phyloP scores from a whole-genome alignment of 140 eudicot genomes.

The Cichorium intybus region DNA sequence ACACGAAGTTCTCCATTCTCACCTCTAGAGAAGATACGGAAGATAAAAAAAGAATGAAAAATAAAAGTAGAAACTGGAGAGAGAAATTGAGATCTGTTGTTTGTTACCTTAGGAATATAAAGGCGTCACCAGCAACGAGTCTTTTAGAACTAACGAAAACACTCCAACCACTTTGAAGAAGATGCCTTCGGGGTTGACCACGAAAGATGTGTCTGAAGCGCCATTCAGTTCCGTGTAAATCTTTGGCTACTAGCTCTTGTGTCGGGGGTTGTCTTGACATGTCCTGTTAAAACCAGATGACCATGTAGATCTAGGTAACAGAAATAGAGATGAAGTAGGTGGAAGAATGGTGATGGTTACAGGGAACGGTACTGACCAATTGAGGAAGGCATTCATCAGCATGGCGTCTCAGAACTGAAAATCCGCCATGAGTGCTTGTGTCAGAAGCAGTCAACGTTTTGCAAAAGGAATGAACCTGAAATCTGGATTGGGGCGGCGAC shows the following conservation, averaged over 20 bases:
- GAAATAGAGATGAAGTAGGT: neutral
- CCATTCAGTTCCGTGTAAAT: slow-evolving; percentile 89
- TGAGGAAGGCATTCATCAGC: slow-evolving; percentile 99
- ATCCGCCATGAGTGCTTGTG: slow-evolving; percentile 99
- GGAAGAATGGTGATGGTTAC: neutral
- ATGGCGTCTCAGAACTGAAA: slow-evolving; percentile 94
- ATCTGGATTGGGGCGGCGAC: slow-evolving; percentile 55
- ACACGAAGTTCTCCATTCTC: slow-evolving; percentile 98
- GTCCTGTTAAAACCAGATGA: slow-evolving; percentile 49
- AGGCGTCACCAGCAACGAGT: slow-evolving; percentile 98
- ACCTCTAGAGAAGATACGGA: slow-evolving; percentile 50
- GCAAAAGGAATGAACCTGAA: slow-evolving; percentile 91
- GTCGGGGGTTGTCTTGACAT: slow-evolving; percentile 99
- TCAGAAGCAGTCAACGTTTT: slow-evolving; percentile 98
- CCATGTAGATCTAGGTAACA: slow-evolving; percentile 1
- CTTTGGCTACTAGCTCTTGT: slow-evolving; percentile 91
- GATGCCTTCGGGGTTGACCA: slow-evolving; percentile 96
- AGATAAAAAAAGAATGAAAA: neutral
- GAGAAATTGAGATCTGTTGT: neutral
- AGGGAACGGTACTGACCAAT: slow-evolving; percentile 49
- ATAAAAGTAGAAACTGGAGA: neutral
- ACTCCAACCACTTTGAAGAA: slow-evolving; percentile 99
- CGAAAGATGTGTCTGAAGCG: slow-evolving; percentile 93
- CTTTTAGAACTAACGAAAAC: slow-evolving; percentile 98
- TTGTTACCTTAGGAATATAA: slow-evolving; percentile 81